Base-by-base conservation (phyloP, 305 asterid species). In the Stenogyne calaminthoides region DNA sequence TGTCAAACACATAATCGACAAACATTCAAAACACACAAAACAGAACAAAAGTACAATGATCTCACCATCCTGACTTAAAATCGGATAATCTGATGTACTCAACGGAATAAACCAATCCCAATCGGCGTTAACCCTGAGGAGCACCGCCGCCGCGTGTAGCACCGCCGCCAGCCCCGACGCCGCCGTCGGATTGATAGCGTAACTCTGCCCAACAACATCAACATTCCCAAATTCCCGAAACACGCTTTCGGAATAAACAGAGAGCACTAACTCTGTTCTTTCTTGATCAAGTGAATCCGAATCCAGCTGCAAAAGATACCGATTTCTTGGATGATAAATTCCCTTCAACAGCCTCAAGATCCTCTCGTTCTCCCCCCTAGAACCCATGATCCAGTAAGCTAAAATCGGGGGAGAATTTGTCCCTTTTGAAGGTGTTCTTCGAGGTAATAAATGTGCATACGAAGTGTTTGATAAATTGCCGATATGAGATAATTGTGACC, bases 101-200 rank as follows among this genome's bases (percentile, higher is more conserved):
- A 87, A 74, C 15, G 80, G 70, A 20, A 77, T 40, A 64, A 84
- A 87, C 91, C 91, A 87, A 51, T 87, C 88, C 91, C 91, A 87
- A 56, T 69, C 78, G 0, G 66, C 62, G 18, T 77, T 75, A 12
- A 84, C 51, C 59, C 70, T 64, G 39, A 84, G 86, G 12, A 87
- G 81, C 86, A 87, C 19, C 14, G 91, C 83, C 10, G 86, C 80
- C 1, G 88, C 88, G 52, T 87, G 88, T 52, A 87, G 86, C 76
- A 83, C 80, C 4, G 89, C 89, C 65, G 86, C 80, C 44, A 84
- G 79, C 29, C 83, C 82, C 1, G 91, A 87, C 3, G 84, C 89
- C 65, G 81, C 85, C 67, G 34, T 73, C 5, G 42, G 80, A 58
- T 78, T 80, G 25, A 84, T 74, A 6, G 78, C 82, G 73, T 84